These are phyloP conservation scores for Microdochium paspali DNA, from an alignment of 2,329 filamentous ascomycete species.

Conservation along the genomic window DNA sequence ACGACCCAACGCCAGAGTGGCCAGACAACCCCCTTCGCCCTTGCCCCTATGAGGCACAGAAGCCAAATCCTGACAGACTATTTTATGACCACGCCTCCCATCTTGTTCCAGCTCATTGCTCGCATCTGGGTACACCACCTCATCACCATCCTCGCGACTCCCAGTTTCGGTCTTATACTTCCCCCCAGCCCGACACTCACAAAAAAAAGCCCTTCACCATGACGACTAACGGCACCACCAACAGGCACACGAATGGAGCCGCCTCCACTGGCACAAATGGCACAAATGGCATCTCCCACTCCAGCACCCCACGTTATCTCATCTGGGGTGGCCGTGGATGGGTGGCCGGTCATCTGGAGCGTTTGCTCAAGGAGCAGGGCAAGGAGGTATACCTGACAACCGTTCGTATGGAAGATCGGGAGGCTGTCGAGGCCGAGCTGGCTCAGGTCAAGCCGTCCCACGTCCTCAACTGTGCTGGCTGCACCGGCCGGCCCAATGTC, in stretches of 20 bases:
- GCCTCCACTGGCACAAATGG: constrained; percentile 6
- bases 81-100: no score
- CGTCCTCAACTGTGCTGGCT: constrained; percentile 57
- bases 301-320: constrained; percentile 35
- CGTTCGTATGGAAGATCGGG: constrained; percentile 55
- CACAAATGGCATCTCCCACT: constrained; percentile 6
- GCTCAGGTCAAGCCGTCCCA: constrained; percentile 53
- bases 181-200: no score
- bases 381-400: constrained; percentile 53
- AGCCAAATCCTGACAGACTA: no score
- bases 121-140: no score
- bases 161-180: no score
- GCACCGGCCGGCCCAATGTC: constrained; percentile 58
- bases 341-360: constrained; percentile 53
- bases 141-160: no score
- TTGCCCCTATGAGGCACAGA: no score
- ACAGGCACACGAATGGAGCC: neutral
- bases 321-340: constrained; percentile 58
- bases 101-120: neutral
- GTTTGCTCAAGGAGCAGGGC: constrained; percentile 46
- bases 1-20: no score
- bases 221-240: neutral
- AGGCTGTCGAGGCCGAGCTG: constrained; percentile 45
- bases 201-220: neutral
- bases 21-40: no score